Evolutionary conservation across 2,329 filamentous ascomycete species (phyloP).

Genomic region (Zymoseptoria ardabiliae): DNA sequence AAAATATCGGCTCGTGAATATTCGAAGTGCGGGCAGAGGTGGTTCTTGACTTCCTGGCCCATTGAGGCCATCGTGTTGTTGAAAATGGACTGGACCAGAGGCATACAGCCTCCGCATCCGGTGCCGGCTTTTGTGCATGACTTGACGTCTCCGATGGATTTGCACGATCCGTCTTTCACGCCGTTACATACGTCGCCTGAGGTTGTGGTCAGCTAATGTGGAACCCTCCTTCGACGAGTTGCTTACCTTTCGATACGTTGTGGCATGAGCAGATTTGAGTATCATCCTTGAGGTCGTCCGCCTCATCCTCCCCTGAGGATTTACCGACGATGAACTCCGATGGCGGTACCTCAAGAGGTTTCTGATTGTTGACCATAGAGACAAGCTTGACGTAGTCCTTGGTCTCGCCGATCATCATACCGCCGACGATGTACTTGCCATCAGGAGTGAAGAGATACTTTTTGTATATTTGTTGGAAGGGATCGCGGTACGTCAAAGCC

Average conservation of each 20-base stretch:
- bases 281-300: slow-evolving; percentile 72
- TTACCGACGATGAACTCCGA: slow-evolving; percentile 76
- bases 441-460: slow-evolving; percentile 88
- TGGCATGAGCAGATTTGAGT: slow-evolving; percentile 90
- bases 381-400: slow-evolving; percentile 85
- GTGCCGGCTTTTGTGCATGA: slow-evolving; percentile 87
- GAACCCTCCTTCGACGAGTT: neutral
- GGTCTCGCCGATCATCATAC: slow-evolving; percentile 95
- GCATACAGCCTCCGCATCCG: slow-evolving; percentile 84
- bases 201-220: neutral
- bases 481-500: slow-evolving; percentile 79
- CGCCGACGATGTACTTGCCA: slow-evolving; percentile 83
- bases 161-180: slow-evolving; percentile 73
- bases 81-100: slow-evolving; percentile 81
- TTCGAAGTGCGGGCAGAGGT: slow-evolving; percentile 76
- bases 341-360: slow-evolving; percentile 67
- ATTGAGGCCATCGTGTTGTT: slow-evolving; percentile 79
- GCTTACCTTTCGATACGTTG: slow-evolving; percentile 65
- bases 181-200: slow-evolving; percentile 60
- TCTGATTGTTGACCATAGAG: slow-evolving; percentile 78
- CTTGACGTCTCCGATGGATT: slow-evolving; percentile 74
- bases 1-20: slow-evolving; percentile 83
- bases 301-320: slow-evolving; percentile 68
- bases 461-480: slow-evolving; percentile 83
- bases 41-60: slow-evolving; percentile 80